phyloP scores from a whole-genome alignment of 169 alveolate genomes.

The Babesia ovata region DNA sequence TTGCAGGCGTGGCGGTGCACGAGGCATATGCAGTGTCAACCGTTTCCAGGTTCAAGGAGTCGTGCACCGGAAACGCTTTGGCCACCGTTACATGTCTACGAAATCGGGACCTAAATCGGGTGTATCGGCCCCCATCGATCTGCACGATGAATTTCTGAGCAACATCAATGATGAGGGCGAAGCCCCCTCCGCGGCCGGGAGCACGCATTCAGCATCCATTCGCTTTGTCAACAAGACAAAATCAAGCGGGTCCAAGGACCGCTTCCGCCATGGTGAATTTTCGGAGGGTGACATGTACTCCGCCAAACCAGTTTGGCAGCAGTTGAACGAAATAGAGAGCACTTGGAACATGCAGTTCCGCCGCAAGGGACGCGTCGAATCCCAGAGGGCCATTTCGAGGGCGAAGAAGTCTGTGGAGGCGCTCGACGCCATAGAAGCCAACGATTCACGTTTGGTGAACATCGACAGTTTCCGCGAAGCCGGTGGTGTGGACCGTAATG shows the following conservation, averaged over 20 bases:
- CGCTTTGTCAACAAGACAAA: not conserved
- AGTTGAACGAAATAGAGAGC: constrained; percentile 61
- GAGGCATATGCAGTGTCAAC: no score
- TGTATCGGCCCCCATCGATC: not conserved
- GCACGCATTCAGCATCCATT: constrained; percentile 7
- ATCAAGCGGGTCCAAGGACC: constrained; percentile 12
- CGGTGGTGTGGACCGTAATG: not conserved
- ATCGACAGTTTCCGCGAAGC: constrained; percentile 9
- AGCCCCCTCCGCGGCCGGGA: not conserved
- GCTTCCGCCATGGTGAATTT: constrained; percentile 30
- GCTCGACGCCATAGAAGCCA: constrained; percentile 47
- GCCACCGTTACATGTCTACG: no score
- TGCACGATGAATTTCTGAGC: constrained; percentile 52
- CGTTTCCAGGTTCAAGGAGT: no score
- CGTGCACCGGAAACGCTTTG: no score
- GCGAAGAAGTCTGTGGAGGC: constrained; percentile 60
- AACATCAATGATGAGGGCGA: constrained; percentile 6
- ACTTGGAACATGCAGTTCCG: constrained; percentile 60
- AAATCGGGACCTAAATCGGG: no score
- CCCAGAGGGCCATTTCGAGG: constrained; percentile 55
- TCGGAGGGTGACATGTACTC: constrained; percentile 64
- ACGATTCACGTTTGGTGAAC: constrained; percentile 13
- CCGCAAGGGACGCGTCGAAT: constrained; percentile 40
- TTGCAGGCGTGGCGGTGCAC: no score
- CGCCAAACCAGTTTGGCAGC: constrained; percentile 71